Evolutionary conservation across 306 rosid species (phyloP).

Genomic region (Cucumis melo): DNA sequence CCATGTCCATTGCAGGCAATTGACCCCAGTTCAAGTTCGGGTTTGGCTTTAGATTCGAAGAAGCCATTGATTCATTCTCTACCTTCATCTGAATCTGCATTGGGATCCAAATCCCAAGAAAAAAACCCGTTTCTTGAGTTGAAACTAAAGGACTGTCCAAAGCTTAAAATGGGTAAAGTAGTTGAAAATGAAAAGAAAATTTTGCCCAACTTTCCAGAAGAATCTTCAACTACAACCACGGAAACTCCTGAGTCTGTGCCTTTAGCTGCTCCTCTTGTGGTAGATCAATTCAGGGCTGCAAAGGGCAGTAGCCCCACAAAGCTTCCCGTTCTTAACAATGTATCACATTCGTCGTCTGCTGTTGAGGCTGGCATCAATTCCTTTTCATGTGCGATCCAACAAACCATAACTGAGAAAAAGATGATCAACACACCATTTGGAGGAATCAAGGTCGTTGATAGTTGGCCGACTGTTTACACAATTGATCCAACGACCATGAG

Average conservation of each 20-base stretch:
- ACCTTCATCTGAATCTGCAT: background rate
- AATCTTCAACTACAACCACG: background rate
- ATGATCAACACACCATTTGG: background rate
- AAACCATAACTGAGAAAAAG: background rate
- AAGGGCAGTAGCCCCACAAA: background rate
- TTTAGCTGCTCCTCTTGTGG: no score
- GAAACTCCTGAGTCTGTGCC: no score
- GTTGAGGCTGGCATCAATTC: background rate
- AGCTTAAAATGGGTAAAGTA: background rate
- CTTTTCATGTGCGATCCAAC: background rate
- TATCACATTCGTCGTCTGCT: background rate
- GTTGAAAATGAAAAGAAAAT: background rate
- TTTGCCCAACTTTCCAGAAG: background rate
- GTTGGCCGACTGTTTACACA: background rate
- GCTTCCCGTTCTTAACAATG: background rate
- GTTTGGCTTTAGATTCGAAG: background rate
- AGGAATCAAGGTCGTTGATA: background rate
- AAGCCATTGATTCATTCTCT: background rate
- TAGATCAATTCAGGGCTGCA: no score
- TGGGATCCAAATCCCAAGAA: background rate
- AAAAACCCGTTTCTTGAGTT: background rate
- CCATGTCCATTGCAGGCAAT: background rate
- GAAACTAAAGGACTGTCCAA: background rate
- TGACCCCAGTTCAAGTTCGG: background rate
- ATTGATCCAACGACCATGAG: background rate